A percentile compares a stretch with the other conserved stretches of the same genome.
phyloP scores from a whole-genome alignment of 805 yeast species.

The Kuraishia borneana region DNA sequence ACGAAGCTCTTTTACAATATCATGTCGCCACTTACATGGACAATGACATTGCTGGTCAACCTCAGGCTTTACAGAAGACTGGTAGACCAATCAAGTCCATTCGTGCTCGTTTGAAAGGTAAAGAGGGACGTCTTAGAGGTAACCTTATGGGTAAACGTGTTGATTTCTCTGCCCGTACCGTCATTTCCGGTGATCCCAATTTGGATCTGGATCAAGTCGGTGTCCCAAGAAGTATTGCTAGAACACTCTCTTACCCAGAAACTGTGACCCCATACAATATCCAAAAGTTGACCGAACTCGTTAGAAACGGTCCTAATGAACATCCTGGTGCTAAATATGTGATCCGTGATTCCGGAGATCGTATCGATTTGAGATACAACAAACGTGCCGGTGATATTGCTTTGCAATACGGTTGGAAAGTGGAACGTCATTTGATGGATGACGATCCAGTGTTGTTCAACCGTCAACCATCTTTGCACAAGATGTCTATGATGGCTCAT shows the following conservation, averaged over 20 bases:
- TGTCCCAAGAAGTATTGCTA: slow-evolving; percentile 94
- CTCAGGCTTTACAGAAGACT: slow-evolving; percentile 95
- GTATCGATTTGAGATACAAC: slow-evolving; percentile 94
- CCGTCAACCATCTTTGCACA: slow-evolving; percentile 98
- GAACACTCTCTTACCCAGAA: slow-evolving; percentile 93
- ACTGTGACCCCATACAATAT: slow-evolving; percentile 96
- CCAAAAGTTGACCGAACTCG: slow-evolving; percentile 83
- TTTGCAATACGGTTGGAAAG: slow-evolving; percentile 97
- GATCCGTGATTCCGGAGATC: slow-evolving; percentile 96
- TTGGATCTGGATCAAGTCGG: slow-evolving; percentile 97
- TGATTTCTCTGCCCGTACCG: slow-evolving; percentile 97
- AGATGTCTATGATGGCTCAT: slow-evolving; percentile 99
- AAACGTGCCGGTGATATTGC: slow-evolving; percentile 98
- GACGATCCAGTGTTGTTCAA: slow-evolving; percentile 95
- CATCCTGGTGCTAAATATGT: slow-evolving; percentile 99
- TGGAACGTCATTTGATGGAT: slow-evolving; percentile 96
- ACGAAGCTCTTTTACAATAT: slow-evolving; percentile 88
- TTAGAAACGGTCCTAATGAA: slow-evolving; percentile 96
- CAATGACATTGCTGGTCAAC: slow-evolving; percentile 99
- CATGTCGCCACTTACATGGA: slow-evolving; percentile 99
- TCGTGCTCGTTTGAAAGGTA: slow-evolving; percentile 99
- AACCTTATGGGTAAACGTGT: slow-evolving; percentile 99
- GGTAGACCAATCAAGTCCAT: slow-evolving; percentile 98
- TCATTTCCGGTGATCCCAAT: slow-evolving; percentile 98
- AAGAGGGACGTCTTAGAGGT: slow-evolving; percentile 98